Evolutionary conservation across 2,329 filamentous ascomycete genomes (phyloP), one percentile per base, ranked within the genome.

Genomic region (Sarocladium strictum): DNA sequence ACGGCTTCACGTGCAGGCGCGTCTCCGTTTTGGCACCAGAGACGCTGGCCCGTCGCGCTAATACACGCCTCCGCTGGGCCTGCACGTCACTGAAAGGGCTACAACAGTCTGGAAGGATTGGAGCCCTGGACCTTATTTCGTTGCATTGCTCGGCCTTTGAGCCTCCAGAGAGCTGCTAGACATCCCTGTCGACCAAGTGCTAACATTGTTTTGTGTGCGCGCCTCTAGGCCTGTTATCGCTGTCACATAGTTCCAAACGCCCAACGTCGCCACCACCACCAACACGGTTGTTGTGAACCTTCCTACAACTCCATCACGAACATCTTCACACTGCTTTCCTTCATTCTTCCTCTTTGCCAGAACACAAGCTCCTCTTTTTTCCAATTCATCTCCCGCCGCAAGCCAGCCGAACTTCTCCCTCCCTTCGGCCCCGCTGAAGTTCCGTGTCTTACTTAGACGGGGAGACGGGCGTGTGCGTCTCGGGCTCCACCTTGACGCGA

Each of bases 401-500:
- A 41, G 12, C 35, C 26, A 32, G 45, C 4, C 37, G 17, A n/a
- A 12, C 26, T 53, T 33, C 24, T 37, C n/a, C 26, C 37, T 38
- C 50, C 32, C 29, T 43, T 53, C 52, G 35, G 52, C 52, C 33
- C 26, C 35, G 35, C 26, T 29, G 19, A 24, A 41, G 33, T 29
- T 17, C 52, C 52, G 47, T 51, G 47, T 53, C 37, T 53, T 33
- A 51, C 24, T 41, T 35, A 51, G 47, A 51, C 47, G 47, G 43
- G 23, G 47, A 23, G 14, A 23, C 47, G 27, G 47, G 47, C 47
- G 26, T 51, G 27, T 21, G 47, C 29, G 27, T 29, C 23, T 33
- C 27, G 47, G 50, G 50, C 32, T 40, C 50, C 50, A 53, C 50
- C 50, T 40, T 38, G 35, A 53, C 50, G 50, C 50, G 50, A 53